Percentiles rank a stretch among this genome's conserved stretches.
These are phyloP conservation scores for Pestalotiopsis sp. DNA, from an alignment of 2,329 filamentous ascomycete genomes.

Conservation along the genomic window DNA sequence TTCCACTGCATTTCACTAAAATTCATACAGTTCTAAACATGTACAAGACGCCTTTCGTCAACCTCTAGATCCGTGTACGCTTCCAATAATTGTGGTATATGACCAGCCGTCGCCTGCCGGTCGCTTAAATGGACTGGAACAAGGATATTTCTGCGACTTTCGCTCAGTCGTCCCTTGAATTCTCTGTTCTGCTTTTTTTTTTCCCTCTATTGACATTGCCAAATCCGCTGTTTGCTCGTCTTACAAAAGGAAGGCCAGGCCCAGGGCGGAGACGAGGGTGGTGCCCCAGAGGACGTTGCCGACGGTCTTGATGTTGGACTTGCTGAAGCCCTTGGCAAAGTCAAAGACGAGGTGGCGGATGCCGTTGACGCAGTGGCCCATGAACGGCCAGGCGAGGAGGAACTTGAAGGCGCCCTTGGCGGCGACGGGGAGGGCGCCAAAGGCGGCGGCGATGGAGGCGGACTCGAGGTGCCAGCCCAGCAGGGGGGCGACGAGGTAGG, in stretches of 20 bases:
- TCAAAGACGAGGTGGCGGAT: constrained; percentile 58
- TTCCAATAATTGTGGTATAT: not conserved
- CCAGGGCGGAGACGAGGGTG: constrained; percentile 45
- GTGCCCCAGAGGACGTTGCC: constrained; percentile 51
- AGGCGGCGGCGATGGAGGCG: constrained; percentile 60
- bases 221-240: constrained; percentile 9
- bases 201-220: not conserved
- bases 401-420: constrained; percentile 61
- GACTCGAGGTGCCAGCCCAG: constrained; percentile 66
- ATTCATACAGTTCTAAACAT: not conserved
- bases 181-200: constrained; percentile 3
- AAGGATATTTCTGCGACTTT: not conserved
- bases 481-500: constrained; percentile 79
- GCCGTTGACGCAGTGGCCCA: constrained; percentile 59
- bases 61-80: not conserved
- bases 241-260: constrained; percentile 52
- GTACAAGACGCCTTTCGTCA: not conserved
- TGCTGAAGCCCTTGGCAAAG: constrained; percentile 50
- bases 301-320: constrained; percentile 44
- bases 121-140: not conserved
- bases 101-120: not conserved
- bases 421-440: constrained; percentile 59
- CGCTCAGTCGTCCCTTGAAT: constrained; percentile 9
- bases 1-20: not conserved
- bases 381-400: constrained; percentile 58